Evolutionary conservation across 768 basidiomycete species (phyloP).

Genomic region (Mycena venus): DNA sequence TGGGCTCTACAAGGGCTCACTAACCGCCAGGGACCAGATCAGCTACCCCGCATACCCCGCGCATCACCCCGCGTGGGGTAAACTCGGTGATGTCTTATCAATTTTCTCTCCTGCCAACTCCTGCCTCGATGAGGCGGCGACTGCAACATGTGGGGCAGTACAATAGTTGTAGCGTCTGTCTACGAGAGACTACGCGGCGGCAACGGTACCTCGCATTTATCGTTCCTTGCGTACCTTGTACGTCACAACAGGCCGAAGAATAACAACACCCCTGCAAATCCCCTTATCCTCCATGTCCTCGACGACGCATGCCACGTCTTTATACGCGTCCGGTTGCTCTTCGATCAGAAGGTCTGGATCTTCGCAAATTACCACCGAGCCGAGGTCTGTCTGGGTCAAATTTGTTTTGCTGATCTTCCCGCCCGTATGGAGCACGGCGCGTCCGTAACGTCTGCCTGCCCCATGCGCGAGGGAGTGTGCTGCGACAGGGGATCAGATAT

Average conservation of each 20-base stretch:
- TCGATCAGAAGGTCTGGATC: conserved; percentile 52
- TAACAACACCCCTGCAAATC: conserved; percentile 44
- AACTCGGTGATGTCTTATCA: background rate
- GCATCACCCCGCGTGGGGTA: background rate
- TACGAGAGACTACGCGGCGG: no score
- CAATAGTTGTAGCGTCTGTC: no score
- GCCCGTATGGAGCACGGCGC: conserved; percentile 46
- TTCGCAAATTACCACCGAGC: conserved; percentile 51
- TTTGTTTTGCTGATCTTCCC: conserved; percentile 44
- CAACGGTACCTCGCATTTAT: background rate
- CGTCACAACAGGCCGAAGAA: conserved; percentile 52
- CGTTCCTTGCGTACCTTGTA: conserved; percentile 48
- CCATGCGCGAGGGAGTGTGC: conserved; percentile 55
- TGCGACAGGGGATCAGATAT: conserved; percentile 20
- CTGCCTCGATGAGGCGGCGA: no score
- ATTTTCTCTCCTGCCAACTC: no score
- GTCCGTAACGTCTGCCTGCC: conserved; percentile 51
- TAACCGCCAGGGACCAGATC: no score
- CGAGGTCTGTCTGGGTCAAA: conserved; percentile 49
- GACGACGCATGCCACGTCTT: conserved; percentile 50
- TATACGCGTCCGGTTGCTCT: conserved; percentile 56
- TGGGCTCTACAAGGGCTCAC: no score
- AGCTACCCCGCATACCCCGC: background rate
- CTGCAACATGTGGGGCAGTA: no score
- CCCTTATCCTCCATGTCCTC: conserved; percentile 49